Percentiles rank a stretch among this genome's conserved stretches.
Evolutionary conservation across 1,139 yeast species (phyloP).

Genomic region (Debaryomycetaceae sp.): DNA sequence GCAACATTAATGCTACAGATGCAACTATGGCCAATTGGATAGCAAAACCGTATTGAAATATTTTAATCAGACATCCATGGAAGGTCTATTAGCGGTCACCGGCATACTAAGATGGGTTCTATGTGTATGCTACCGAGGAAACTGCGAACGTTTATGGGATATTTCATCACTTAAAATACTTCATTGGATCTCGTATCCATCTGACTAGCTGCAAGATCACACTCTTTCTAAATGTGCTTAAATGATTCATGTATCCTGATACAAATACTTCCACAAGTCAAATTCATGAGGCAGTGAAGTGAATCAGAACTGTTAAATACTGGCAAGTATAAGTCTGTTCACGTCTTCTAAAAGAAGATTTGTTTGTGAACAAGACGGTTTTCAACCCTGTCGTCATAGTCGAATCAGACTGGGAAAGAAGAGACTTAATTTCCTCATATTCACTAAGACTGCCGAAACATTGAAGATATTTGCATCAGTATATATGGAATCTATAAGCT

Average conservation of each 20-base stretch:
- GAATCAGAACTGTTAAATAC: conserved; percentile 73
- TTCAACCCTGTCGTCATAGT: conserved; percentile 81
- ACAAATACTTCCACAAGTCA: conserved; percentile 4
- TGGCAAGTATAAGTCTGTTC: conserved; percentile 77
- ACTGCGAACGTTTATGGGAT: conserved; percentile 83
- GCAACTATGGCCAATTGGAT: not conserved
- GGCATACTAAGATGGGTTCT: conserved; percentile 80
- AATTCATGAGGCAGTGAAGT: conserved; percentile 9
- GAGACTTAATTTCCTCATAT: conserved; percentile 59
- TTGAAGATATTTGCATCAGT: not conserved
- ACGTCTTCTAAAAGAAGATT: conserved; percentile 36
- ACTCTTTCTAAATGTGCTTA: conserved; percentile 22
- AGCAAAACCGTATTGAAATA: not conserved
- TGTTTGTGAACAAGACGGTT: conserved; percentile 45
- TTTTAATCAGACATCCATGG: conserved; percentile 63
- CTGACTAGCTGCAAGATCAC: not conserved
- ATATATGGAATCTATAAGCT: conserved; percentile 7
- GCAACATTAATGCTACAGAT: not conserved
- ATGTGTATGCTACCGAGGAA: conserved; percentile 84
- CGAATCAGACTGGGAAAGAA: conserved; percentile 84
- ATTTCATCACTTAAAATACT: conserved; percentile 62
- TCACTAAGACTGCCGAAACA: conserved; percentile 2
- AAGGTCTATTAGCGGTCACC: conserved; percentile 75
- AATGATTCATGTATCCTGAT: conserved; percentile 9
- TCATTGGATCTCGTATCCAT: not conserved